Base-by-base conservation (phyloP, 169 alveolate genomes). In the Cryptosporidium ryanae region DNA sequence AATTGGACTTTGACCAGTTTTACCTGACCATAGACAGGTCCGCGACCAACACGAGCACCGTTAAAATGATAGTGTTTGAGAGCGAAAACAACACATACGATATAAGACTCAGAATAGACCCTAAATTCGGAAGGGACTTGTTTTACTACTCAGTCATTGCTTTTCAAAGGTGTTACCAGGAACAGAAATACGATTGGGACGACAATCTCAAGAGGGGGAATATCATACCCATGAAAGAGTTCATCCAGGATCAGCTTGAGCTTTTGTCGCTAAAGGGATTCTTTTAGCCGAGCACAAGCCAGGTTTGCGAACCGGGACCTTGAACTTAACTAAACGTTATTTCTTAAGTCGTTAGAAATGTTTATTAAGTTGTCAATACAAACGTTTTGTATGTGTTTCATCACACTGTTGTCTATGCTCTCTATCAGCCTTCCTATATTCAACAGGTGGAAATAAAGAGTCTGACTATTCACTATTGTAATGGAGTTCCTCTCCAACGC, bases 81-180 rank as follows among this genome's bases (percentile, higher is more conserved):
- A 61, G 31, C 1, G 64, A 76, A 59, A 57, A 59, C 21, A 76
- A 52, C 21, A 61, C 64, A 31, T 76, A 76, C 63, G 87, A 76
- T 21, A 59, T 76, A 7, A 76, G 59, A 34, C 59, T 76, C 38
- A 55, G 87, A 76, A 48, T 76, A 18, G 87, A 76, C 4, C 87
- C 87, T 29, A 70, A 76, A 43, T 12, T 76, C 10, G 87, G 87
- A 76, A 76, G 87, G 34, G 87, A 76, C 46, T 27, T 38, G 4
- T 61, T 76, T 21, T 76, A 76, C 44, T 76, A 76, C 34, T 29
- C 87, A 17, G 44, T 76, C 46, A 55, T 76, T 55, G 71, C 76
- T 25, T 76, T 76, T 43, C 87, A 76, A 61, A 55, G 49, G 10
- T 55, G 76, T 44, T 76, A 76, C 34, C 57, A 61, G 38, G 46